Evolutionary conservation across 2,329 filamentous ascomycete species (phyloP), one percentile per base, ranked within the genome.

Genomic region (Nigrospora sphaerica): DNA sequence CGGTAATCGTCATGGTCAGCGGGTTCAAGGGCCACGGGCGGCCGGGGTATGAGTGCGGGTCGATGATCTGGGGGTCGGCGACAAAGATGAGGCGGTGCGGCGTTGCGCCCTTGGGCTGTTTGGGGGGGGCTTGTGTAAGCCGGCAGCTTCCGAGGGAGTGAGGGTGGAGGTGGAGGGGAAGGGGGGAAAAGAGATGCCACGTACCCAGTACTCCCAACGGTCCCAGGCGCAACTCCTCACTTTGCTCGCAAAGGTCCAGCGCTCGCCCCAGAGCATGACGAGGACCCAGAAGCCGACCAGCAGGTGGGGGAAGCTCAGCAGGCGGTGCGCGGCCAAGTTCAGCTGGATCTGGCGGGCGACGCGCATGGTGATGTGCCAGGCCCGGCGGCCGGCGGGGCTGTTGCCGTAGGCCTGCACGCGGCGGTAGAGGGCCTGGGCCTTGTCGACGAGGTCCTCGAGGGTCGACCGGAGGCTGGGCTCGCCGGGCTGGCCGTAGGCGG

Each of bases 21-120:
- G 75, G 63, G 50, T 71, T 75, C 16, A 83, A 59, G 23, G 76
- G 74, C 75, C 78, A 81, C 9, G 78, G 78, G 19, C 91, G 83
- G 55, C 86, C 89, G 3, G 90, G 88, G 59, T 96, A 96, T n/a
- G 90, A 95, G 65, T 96, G 88, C 46, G 90, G 88, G 65, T 96
- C 91, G 59, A 93, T 89, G 48, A 96, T 77, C 64, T 96, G 91
- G 38, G 91, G 91, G 61, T 96, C 91, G 50, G 91, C 89, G 54
- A 96, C 75, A 62, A 96, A 83, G 56, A 88, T 75, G 55, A 95
- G 76, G 61, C 84, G 88, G 64, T 97, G 91, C 28, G 93, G 93
- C 32, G 77, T 81, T 43, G 91, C 85, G 55, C 77, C 81, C 57
- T 77, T 68, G 45, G 90, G 88, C 93, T 95, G 60, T 45, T 44